A percentile compares a stretch with the other conserved stretches of the same genome.
phyloP scores from a whole-genome alignment of 768 basidiomycete genomes.

The Trametes punicea region DNA sequence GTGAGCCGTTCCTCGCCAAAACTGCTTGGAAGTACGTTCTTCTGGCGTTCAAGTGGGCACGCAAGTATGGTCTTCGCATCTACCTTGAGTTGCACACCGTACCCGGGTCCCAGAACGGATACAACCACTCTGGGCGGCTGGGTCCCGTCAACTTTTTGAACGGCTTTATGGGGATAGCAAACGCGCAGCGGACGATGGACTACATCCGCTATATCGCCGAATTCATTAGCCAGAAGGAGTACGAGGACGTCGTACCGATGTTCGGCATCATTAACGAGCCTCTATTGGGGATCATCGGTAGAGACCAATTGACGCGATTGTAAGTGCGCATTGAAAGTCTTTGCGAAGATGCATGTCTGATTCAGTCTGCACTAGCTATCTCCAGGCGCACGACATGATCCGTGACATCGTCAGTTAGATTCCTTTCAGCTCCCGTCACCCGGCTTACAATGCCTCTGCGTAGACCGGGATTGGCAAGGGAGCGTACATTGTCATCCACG shows the following conservation, averaged over 20 bases:
- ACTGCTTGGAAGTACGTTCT: conserved; percentile 86
- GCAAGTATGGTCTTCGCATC: conserved; percentile 88
- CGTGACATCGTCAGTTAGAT: conserved; percentile 66
- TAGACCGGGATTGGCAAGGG: conserved; percentile 56
- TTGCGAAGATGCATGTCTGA: conserved; percentile 12
- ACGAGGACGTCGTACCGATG: conserved; percentile 57
- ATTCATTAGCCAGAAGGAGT: conserved; percentile 80
- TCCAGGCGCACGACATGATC: conserved; percentile 60
- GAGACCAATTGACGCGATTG: conserved; percentile 57
- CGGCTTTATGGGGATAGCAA: conserved; percentile 85
- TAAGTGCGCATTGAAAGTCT: conserved; percentile 32
- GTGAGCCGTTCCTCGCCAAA: conserved; percentile 75
- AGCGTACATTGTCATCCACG: conserved; percentile 55
- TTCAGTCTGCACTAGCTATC: conserved; percentile 43
- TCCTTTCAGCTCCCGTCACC: neutral
- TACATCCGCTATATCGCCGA: conserved; percentile 75
- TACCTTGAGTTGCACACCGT: conserved; percentile 78
- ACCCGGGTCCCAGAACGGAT: conserved; percentile 78
- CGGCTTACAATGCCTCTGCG: neutral
- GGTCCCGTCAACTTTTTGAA: conserved; percentile 64
- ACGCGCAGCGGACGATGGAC: conserved; percentile 78
- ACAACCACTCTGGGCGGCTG: conserved; percentile 57
- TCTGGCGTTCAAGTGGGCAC: conserved; percentile 74
- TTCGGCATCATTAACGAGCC: conserved; percentile 72
- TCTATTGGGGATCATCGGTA: conserved; percentile 51